Evolutionary conservation across 495 filamentous ascomycete genomes (phyloP), one percentile per base, ranked within the genome.

Genomic region (Peziza echinospora): DNA sequence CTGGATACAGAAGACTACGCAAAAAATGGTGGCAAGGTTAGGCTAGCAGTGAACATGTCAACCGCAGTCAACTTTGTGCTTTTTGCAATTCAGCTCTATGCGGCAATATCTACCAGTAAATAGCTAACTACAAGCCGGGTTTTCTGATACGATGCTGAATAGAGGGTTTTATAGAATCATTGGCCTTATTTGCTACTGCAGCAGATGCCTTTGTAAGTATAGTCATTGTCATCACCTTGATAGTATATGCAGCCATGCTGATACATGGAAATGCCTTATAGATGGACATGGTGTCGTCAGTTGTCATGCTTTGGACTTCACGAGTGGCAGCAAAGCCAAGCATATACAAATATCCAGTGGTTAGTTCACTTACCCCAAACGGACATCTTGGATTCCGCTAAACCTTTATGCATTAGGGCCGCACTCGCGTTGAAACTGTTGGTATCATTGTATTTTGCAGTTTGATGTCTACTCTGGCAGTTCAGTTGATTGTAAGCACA

Each of bases 371-470:
- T n/a, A n/a, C n/a, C n/a, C n/a, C n/a, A n/a, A n/a, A n/a, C n/a
- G n/a, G n/a, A n/a, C n/a, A n/a, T n/a, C n/a, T n/a, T n/a, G n/a
- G n/a, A n/a, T n/a, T n/a, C n/a, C n/a, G n/a, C n/a, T n/a, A n/a
- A n/a, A n/a, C n/a, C n/a, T n/a, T n/a, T n/a, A n/a, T n/a, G n/a
- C n/a, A n/a, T n/a, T n/a, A n/a, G n/a, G 89, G 89, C 47, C 96
- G 94, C 61, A 85, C 85, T 6, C 77, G 89, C 19, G 82, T 97
- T 44, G 89, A 97, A 63, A 96, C 85, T 5, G 83, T 84, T 1
- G 89, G 89, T 41, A 97, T 96, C 57, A 96, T 97, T 53, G 75
- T 78, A 51, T 97, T 97, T 68, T 93, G 87, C 64, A 93, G 91
- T 65, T 69, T 97, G 54, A 97, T 97, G 89, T 81, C 74, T 41